Percentiles rank a stretch among this genome's conserved stretches.
These are phyloP conservation scores for Cryptomeria japonica DNA, from an alignment of 75 land plant genomes.

Conservation along the genomic window DNA sequence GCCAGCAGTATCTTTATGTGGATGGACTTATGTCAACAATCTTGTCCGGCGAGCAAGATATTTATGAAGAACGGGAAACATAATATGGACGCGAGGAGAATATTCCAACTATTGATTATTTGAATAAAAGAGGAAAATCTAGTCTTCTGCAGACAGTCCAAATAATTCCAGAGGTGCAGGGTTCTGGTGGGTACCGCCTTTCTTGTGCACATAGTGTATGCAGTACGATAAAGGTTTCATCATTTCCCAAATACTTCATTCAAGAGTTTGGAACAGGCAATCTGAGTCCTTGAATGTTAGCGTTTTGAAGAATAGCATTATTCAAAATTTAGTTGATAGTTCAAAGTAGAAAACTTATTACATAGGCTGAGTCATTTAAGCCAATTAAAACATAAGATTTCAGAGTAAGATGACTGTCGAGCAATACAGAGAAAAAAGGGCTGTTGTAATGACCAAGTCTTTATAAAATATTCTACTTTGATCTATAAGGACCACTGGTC, in stretches of 20 bases:
- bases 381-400: not conserved
- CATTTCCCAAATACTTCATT: not conserved
- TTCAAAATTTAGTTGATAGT: not conserved
- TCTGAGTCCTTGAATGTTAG: not conserved
- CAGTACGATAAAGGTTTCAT: not conserved
- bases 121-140: not conserved
- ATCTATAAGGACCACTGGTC: not conserved
- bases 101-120: constrained; percentile 4
- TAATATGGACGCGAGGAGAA: not conserved
- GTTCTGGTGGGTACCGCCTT: not conserved
- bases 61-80: not conserved
- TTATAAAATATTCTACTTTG: not conserved
- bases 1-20: constrained; percentile 78
- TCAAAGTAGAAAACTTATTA: not conserved
- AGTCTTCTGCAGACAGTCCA: not conserved
- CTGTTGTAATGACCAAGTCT: not conserved
- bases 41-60: constrained; percentile 6
- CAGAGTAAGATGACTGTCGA: not conserved
- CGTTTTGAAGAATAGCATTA: not conserved
- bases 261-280: not conserved
- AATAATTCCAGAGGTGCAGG: not conserved
- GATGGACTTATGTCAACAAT: constrained; percentile 55
- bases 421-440: not conserved
- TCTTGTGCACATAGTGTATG: not conserved
- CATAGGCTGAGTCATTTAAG: not conserved